Base-by-base conservation (phyloP, 768 basidiomycete species). In the Pleurotus pulmonarius region DNA sequence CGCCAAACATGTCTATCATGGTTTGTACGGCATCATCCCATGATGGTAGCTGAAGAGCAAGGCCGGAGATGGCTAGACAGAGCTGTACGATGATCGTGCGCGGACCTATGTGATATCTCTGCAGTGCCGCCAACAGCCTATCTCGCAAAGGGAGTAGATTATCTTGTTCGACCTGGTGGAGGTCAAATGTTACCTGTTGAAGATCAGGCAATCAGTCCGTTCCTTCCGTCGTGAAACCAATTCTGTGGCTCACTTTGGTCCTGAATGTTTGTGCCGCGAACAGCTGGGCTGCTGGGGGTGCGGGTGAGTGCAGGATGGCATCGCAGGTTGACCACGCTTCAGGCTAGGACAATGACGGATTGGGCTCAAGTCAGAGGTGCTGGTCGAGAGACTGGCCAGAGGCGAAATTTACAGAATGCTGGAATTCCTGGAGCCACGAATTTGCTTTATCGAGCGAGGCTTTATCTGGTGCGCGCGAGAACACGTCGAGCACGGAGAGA, bases 281-380 rank as follows among this genome's bases (percentile, higher is more conserved):
- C 52, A 97, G 73, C 69, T 93, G 92, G 39, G 92, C 92, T 53
- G 92, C 81, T 29, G 76, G 68, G 2, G 92, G 90, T 3, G 84
- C 85, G 45, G 86, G 82, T 4, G 87, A 85, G 60, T 88, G 83
- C 61, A 99, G 83, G 63, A 99, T 84, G 71, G 88, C 79, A 74
- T 96, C 95, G 73, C 94, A 97, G 51, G 91, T 92, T 63, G 87
- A 82, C 97, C 97, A 99, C 63, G 97, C 95, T 73, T 97, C 93
- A 70, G 85, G 82, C 97, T 99, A 83, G 73, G 77, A 79, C 78
- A 82, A 76, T 68, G 72, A 73, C 76, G 74, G 76, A 74, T 76
- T 74, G 77, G 76, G 75, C 83, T 89, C 79, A 61, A 58, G 51
- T 53, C 51, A 88, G 86, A 87, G 78, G 79, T 72, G 78, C 70